These are phyloP conservation scores for Laguncularia racemosa DNA, from an alignment of 345 rosid genomes.

Conservation along the genomic window DNA sequence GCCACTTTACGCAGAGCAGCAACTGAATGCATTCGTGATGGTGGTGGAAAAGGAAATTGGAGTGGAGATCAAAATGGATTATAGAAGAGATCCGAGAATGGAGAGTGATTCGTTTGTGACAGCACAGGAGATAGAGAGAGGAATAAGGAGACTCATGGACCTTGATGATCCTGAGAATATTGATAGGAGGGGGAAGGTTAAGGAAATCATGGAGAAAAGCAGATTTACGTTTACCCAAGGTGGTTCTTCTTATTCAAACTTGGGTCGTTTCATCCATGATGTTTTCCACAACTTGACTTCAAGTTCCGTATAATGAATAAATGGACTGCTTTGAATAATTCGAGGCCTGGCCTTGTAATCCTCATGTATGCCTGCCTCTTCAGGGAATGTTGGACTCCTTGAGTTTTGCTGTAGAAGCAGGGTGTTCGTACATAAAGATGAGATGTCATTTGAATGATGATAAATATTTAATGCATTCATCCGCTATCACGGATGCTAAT, in stretches of 20 bases:
- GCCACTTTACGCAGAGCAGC: constrained; percentile 50
- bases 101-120: constrained; percentile 1
- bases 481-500: no score
- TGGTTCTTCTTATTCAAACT: constrained; percentile 24
- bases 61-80: constrained; percentile 40
- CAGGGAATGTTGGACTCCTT: no score
- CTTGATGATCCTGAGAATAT: not conserved
- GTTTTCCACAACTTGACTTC: not conserved
- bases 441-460: no score
- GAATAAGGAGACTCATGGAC: constrained; percentile 26
- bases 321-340: no score
- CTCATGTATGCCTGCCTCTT: no score
- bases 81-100: constrained; percentile 12
- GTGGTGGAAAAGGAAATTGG: constrained; percentile 35
- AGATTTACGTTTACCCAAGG: constrained; percentile 21
- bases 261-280: constrained; percentile 21
- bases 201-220: constrained; percentile 18
- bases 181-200: constrained; percentile 24
- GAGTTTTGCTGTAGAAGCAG: no score
- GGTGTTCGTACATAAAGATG: no score
- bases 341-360: no score
- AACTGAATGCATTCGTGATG: constrained; percentile 35
- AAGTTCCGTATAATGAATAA: no score
- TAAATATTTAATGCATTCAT: no score
- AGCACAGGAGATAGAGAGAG: constrained; percentile 29